Conservation (phyloP, 225 moss, liverwort and hornwort genomes). For the Rhytidiadelphus loreus region DNA sequence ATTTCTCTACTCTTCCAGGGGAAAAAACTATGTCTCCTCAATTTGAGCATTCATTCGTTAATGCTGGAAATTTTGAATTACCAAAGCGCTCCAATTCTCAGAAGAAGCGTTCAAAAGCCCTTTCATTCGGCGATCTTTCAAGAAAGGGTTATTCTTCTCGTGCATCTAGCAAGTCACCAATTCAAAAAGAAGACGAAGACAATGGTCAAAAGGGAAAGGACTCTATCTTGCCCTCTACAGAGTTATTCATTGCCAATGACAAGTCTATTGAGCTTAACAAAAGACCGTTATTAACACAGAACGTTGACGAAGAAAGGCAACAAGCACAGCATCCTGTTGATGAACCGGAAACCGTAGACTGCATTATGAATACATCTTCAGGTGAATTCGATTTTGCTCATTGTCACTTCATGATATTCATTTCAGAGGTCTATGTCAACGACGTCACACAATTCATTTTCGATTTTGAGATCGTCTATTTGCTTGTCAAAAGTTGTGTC, state of each 20-base stretch:
- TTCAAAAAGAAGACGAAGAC: not conserved
- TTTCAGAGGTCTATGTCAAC: not conserved
- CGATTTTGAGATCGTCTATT: not conserved
- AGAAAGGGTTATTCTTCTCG: not conserved
- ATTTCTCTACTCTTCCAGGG: not conserved
- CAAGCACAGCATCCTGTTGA: not conserved
- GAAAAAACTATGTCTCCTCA: not conserved
- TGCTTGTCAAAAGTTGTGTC: not conserved
- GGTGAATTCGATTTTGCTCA: not conserved
- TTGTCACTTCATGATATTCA: not conserved
- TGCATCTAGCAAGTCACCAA: not conserved
- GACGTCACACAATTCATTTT: not conserved
- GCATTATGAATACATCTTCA: not conserved
- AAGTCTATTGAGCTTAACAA: not conserved
- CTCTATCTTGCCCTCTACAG: not conserved
- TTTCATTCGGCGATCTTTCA: not conserved
- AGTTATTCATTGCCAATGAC: not conserved
- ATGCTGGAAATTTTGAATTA: not conserved
- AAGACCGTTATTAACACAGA: not conserved
- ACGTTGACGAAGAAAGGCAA: not conserved
- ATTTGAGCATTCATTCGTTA: not conserved
- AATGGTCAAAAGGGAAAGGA: not conserved
- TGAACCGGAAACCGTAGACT: not conserved
- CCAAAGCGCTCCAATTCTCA: not conserved
- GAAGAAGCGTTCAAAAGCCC: not conserved